Evolutionary conservation across 208 protist genomes (phyloP).

Genomic region (Leishmania major): DNA sequence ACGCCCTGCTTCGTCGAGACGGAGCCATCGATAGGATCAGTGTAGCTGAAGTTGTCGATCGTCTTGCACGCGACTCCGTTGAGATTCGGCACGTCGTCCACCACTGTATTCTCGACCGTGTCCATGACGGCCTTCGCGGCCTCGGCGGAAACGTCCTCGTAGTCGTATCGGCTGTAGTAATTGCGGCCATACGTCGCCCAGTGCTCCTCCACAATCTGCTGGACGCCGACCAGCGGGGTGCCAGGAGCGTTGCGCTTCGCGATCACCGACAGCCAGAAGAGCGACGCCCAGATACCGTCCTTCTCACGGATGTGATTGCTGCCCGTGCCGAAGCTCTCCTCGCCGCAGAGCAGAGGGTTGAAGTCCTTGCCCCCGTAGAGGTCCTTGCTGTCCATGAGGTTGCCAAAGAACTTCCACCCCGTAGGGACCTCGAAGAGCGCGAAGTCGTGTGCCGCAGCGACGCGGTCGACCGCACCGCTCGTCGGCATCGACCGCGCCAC

Average conservation of each 20-base stretch:
- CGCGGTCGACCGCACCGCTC: constrained; percentile 91
- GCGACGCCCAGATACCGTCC: constrained; percentile 98
- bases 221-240: constrained; percentile 76
- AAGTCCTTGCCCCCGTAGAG: constrained; percentile 63
- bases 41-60: constrained; percentile 97
- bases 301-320: constrained; percentile 98
- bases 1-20: constrained; percentile 93
- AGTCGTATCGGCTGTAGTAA: constrained; percentile 98
- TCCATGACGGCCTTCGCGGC: constrained; percentile 90
- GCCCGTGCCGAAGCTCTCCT: constrained; percentile 99
- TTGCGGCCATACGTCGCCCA: constrained; percentile 97
- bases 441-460: constrained; percentile 74
- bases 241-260: constrained; percentile 46
- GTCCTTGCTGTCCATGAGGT: constrained; percentile 96
- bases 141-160: constrained; percentile 93
- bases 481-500: constrained; percentile 98
- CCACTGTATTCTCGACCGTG: constrained; percentile 32
- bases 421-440: constrained; percentile 94
- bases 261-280: constrained; percentile 97
- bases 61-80: constrained; percentile 44
- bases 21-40: constrained; percentile 94
- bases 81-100: constrained; percentile 49
- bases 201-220: constrained; percentile 93
- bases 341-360: constrained; percentile 95
- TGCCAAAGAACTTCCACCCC: constrained; percentile 99